A percentile compares a stretch with the other conserved stretches of the same genome.
phyloP scores from a whole-genome alignment of 2,329 filamentous ascomycete species.

The Alternaria incomplexa region DNA sequence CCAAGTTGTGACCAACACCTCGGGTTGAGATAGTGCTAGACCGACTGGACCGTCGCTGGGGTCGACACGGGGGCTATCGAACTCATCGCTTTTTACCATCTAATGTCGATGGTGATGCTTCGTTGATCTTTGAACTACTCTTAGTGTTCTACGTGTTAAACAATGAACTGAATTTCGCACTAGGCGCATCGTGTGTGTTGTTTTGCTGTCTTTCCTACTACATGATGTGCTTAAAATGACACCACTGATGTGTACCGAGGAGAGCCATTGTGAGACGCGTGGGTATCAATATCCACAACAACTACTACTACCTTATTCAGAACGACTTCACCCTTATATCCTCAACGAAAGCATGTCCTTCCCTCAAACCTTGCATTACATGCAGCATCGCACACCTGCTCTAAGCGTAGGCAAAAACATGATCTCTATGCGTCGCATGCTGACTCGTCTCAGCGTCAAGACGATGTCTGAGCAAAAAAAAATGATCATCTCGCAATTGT shows the following conservation, averaged over 20 bases:
- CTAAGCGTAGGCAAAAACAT: neutral
- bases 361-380: neutral
- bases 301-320: neutral
- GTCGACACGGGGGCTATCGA: neutral
- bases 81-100: neutral
- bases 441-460: fast-evolving
- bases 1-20: too few species aligned
- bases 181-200: neutral
- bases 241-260: neutral
- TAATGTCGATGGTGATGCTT: neutral
- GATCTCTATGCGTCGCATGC: neutral
- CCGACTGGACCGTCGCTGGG: neutral
- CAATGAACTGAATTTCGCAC: neutral
- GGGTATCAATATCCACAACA: neutral
- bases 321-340: too few species aligned
- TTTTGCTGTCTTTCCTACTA: neutral
- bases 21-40: neutral
- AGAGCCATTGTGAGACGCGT: neutral
- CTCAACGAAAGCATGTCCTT: neutral
- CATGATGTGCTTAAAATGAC: neutral
- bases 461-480: neutral
- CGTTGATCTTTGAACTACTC: neutral
- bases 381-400: neutral
- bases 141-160: fast-evolving
- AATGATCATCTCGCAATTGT: constrained; percentile 1